Evolutionary conservation across 352 stramenopile species (phyloP), one percentile per base, ranked within the genome.

Genomic region (Phytophthora litchii): DNA sequence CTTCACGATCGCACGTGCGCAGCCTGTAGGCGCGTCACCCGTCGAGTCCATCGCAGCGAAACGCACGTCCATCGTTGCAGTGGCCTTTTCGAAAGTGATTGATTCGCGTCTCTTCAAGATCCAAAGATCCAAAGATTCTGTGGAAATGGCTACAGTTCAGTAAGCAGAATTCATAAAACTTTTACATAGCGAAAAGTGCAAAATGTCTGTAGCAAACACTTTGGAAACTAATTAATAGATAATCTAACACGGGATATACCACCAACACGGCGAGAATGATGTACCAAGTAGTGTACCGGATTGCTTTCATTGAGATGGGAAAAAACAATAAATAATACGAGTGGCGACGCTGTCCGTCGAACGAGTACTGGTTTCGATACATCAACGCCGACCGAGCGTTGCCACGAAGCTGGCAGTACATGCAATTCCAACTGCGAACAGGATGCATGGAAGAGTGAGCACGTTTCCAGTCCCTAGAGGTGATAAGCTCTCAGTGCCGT

Each of bases 401-500:
- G 29, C 42, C 3, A 67, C 48, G 29, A 89, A 86, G 4, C 59
- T 56, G 3, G 70, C 60, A 0, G 77, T 89, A 31, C 67, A 86
- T 21, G 58, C 57, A 49, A 76, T 75, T 13, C 79, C 76, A 14
- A 68, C 67, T 5, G 60, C 61, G 47, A 91, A 91, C 19, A 91
- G 62, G 43, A 89, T 67, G 38, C 77, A 83, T 3, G 82, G 74
- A 31, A 91, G 61, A 1, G 74, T 74, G 40, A 90, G 74, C 23
- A 84, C 70, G 37, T 91, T 89, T 37, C 67, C 71, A 4, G 76
- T 89, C 19, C 80, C 83, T 25, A 91, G 6, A 0, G 78, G 77
- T 1, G 83, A 62, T 48, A 91, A 83, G 14, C 74, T 75, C 34
- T 88, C 76, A 1, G 83, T 86, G 47, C 83, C 83, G 49, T 91